Evolutionary conservation across 306 rosid genomes (phyloP), one percentile per base, ranked within the genome.

Genomic region (Arachis stenosperma): DNA sequence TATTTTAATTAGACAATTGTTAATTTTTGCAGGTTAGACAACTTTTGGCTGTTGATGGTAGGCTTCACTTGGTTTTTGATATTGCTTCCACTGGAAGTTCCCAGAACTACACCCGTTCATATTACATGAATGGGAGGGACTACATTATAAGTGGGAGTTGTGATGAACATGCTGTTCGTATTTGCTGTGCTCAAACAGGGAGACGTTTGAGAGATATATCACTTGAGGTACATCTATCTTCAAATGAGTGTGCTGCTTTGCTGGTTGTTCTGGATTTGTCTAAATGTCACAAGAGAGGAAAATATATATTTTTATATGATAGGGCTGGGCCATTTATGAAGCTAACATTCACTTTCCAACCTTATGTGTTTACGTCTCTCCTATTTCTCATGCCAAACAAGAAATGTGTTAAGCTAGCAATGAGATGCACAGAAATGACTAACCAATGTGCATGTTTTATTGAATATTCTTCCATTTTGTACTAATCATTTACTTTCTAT

Each of bases 71-170:
- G 85, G 81, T 79, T 69, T 89, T 89, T 67, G 90, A 81, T 54
- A 91, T 89, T 75, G 89, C 95, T 77, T 81, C 90, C 17, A 89
- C 88, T 1, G 86, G 89, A 78, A 87, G 92, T 71, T 77, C 88
- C 69, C 92, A 89, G 69, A 91, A 91, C 69, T 91, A 89, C 78
- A 89, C 97, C 46, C 90, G 96, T 42, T 89, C 95, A 39, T 91
- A 89, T 84, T 91, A 91, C 85, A 84, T 89, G 95, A 91, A 91
- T 70, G 92, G 97, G 74, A 81, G 92, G 78, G 97, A 91, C 81
- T 91, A 87, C 73, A 87, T 91, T 68, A 85, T 91, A 27, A 89
- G 92, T 68, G 97, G 97, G 76, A 91, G 96, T 81, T 89, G 89
- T 85, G 97, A 91, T 71, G 97, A 91, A 71, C 92, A 91, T 44